A percentile compares a stretch with the other conserved stretches of the same genome.
phyloP scores from a whole-genome alignment of 805 yeast genomes.

The Suhomyces vadensis region DNA sequence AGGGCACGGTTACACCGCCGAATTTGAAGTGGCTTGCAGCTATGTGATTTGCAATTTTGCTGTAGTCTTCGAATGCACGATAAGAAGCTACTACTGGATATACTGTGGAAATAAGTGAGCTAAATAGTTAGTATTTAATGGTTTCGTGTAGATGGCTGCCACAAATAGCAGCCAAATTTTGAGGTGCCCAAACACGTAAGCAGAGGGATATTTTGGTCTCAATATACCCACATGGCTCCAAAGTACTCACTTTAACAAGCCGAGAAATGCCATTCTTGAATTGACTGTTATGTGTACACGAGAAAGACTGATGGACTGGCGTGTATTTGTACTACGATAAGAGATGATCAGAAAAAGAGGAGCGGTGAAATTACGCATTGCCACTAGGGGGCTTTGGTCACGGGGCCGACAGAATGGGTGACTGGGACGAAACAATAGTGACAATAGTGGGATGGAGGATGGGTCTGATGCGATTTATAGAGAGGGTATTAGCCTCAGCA shows the following conservation, averaged over 20 bases:
- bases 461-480: not conserved
- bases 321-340: slow-evolving; percentile 6
- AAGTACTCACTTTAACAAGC: slow-evolving; percentile 1
- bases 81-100: slow-evolving; percentile 65
- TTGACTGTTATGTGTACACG: not conserved
- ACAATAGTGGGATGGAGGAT: too few species aligned
- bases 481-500: not conserved
- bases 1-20: slow-evolving; percentile 42
- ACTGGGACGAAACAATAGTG: not conserved
- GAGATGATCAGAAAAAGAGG: slow-evolving; percentile 6
- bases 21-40: slow-evolving; percentile 34
- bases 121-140: slow-evolving; percentile 13
- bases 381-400: slow-evolving; percentile 4
- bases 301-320: not conserved
- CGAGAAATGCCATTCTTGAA: not conserved
- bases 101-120: slow-evolving; percentile 43
- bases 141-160: too few species aligned
- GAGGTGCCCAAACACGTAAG: too few species aligned
- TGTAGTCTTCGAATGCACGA: slow-evolving; percentile 51
- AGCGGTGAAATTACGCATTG: not conserved
- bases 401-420: not conserved
- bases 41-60: slow-evolving; percentile 26
- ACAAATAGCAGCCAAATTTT: too few species aligned
- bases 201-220: too few species aligned
- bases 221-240: too few species aligned